Base-by-base conservation (phyloP, 2,329 filamentous ascomycete genomes). In the Cercospora zeae-maydis region DNA sequence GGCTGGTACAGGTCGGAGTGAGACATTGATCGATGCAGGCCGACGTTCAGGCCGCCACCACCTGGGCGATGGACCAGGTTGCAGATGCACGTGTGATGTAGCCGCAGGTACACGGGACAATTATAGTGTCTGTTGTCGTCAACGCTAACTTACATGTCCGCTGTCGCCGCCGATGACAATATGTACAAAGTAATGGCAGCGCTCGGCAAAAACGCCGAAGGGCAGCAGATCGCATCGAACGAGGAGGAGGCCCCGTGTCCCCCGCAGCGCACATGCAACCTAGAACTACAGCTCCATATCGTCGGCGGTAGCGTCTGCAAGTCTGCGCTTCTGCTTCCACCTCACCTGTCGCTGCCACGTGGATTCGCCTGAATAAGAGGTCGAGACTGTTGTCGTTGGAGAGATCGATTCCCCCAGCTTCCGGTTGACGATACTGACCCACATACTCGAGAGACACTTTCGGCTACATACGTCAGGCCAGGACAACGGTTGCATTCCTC, bases 321-420 rank as follows among this genome's bases (percentile, higher is more conserved):
- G 27, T 21, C 27, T 49, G n/a, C 39, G 27, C 56, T 49, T 49
- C 24, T 36, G 42, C 56, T 14, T 21, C 21, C 9, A 39, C 45
- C 19, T 49, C 42, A 51, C 57, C 57, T 59, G 42, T 52, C 57
- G 30, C 42, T 36, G 45, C 57, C 57, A 59, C 57, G 57, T 59
- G 57, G 57, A 51, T 47, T 33, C 14, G 57, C 45, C 19, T 52
- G 37, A 49, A 33, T 59, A 21, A 51, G 45, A 51, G 27, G 45
- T 37, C 45, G 42, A 52, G 42, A 37, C 31, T 21, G 11, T 21
- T 51, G 56, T 49, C 16, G 16, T 39, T 24, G 56, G 56, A 58
- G 56, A 51, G 39, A 45, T 27, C 56, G 39, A 49, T 37, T 59
- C 16, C 56, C 42, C 45, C 30, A 21, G 42, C 57, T 34, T 59